Evolutionary conservation across 108 stramenopile genomes (phyloP), one percentile per base, ranked within the genome.

Genomic region (Conticribra guillardii): DNA sequence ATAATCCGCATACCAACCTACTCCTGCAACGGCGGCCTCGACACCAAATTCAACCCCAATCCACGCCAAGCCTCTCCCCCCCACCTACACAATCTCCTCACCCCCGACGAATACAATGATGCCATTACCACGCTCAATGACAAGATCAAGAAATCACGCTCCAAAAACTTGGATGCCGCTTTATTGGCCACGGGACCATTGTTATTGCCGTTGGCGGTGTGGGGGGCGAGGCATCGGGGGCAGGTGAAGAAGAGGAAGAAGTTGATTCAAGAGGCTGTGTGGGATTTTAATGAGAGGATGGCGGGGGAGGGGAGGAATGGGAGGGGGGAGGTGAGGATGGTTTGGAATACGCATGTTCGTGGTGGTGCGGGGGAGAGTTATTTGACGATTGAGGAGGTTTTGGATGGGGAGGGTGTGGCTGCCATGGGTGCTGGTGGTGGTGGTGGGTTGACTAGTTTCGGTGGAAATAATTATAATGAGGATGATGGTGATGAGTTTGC

Each of bases 191-290:
- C 88, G n/a, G 90, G 88, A 16, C 74, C 79, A 18, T 49, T 89
- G 3, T 24, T 91, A 51, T 60, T 91, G 5, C 90, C 90, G 17
- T 57, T 91, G 69, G 86, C 81, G 9, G 0, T 91, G 8, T 91
- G 88, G 90, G 90, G 88, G 22, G 76, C 82, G 18, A 80, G 90
- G 8, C 88, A 87, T 50, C 46, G 70, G 0, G 64, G 22, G 54
- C 86, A 86, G 63, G 81, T 67, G n/a, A 82, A 84, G 53, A 66
- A 53, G 47, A 81, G 81, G 15, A 80, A 82, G 37, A 54, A 41
- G 24, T 56, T 87, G 54, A 65, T 91, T 54, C 49, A 83, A 19
- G 48, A 69, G 41, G 86, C 57, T 11, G 87, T 91, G 32, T 60
- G 67, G 17, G 88, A 89, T 26, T 91, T 91, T 62, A 86, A 91